phyloP scores from a whole-genome alignment of 208 protist genomes.

The Strigomonas galati region DNA sequence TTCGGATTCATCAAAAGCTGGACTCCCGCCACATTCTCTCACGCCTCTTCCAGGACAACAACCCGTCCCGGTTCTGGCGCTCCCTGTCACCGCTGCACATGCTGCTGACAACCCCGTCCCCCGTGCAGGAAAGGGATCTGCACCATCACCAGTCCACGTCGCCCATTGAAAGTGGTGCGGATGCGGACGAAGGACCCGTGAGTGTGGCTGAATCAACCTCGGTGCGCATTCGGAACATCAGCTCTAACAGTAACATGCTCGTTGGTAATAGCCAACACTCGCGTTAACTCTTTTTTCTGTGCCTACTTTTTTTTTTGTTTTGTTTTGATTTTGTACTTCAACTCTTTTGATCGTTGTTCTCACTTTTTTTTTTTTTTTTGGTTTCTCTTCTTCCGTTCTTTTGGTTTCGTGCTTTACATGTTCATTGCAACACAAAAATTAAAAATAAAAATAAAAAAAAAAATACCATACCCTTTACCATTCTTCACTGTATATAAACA shows the following conservation, averaged over 20 bases:
- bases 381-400: neutral
- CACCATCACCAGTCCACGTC: neutral
- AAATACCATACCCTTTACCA: neutral
- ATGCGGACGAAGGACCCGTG: neutral
- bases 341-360: neutral
- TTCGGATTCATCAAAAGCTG: conserved; percentile 17
- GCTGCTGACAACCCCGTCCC: conserved; percentile 15
- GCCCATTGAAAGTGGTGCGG: neutral
- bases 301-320: neutral
- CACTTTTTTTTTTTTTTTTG: neutral
- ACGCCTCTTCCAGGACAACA: conserved; percentile 43
- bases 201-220: neutral
- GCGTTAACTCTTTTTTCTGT: too few species aligned
- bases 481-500: too few species aligned
- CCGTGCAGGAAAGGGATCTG: neutral
- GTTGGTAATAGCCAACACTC: too few species aligned
- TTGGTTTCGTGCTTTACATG: too few species aligned
- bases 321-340: conserved; percentile 7
- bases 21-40: conserved; percentile 20
- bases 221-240: neutral
- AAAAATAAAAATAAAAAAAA: too few species aligned
- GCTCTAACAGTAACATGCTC: too few species aligned
- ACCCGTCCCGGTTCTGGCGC: conserved; percentile 48
- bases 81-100: conserved; percentile 41
- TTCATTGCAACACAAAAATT: too few species aligned